These are phyloP conservation scores for Chaetothyriales sp. DNA, from an alignment of 2,329 filamentous ascomycete species.

Conservation along the genomic window DNA sequence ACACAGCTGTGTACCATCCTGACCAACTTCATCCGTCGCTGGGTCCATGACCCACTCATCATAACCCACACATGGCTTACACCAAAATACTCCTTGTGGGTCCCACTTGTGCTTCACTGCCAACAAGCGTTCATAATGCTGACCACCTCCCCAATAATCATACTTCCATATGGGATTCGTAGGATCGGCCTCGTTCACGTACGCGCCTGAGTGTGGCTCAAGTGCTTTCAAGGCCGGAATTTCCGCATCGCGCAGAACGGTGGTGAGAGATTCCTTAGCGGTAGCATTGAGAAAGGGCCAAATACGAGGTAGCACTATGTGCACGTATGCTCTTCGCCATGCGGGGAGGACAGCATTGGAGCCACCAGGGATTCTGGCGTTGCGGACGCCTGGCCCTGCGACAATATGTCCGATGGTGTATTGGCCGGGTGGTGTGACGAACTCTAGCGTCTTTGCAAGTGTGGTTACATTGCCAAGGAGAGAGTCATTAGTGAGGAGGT, in stretches of 20 bases:
- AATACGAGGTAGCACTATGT: constrained; percentile 2
- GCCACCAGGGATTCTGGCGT: constrained; percentile 18
- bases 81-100: constrained; percentile 19
- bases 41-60: constrained; percentile 12
- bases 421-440: not conserved
- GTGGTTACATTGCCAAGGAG: constrained; percentile 2
- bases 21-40: not conserved
- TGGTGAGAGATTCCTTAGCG: constrained; percentile 5
- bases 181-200: constrained; percentile 25
- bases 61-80: constrained; percentile 20
- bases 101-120: constrained; percentile 23
- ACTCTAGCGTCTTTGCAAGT: no score
- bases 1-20: not conserved
- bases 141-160: constrained; percentile 26
- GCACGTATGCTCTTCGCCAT: constrained; percentile 25
- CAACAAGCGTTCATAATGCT: constrained; percentile 21
- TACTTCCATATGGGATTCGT: constrained; percentile 28
- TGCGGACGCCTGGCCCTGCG: constrained; percentile 19
- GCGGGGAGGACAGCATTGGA: constrained; percentile 20
- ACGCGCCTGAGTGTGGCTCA: constrained; percentile 7
- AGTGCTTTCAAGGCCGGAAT: not conserved
- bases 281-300: constrained; percentile 1
- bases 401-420: constrained; percentile 9
- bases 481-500: constrained; percentile 7
- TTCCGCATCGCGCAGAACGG: not conserved